Percentiles rank a stretch among this genome's conserved stretches.
Evolutionary conservation across 257 asterid genomes (phyloP).

Genomic region (Petunia axillaris): DNA sequence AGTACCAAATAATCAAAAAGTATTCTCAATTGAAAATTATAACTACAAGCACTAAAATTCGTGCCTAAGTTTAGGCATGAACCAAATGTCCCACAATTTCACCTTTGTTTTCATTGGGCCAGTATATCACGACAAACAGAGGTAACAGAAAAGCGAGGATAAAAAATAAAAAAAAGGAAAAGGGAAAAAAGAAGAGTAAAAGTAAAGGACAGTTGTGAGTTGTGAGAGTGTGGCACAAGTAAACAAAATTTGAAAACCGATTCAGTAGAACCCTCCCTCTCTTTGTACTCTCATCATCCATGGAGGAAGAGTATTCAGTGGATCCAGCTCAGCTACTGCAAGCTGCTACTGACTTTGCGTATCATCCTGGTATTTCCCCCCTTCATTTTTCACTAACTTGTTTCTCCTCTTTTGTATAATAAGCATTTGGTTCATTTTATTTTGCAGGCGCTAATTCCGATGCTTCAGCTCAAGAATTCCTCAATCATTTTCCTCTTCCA

Average conservation of each 20-base stretch:
- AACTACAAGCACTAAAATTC: too few relatives aligned
- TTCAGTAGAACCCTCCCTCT: background rate
- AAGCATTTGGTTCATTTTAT: conserved; percentile 17
- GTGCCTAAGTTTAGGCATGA: too few relatives aligned
- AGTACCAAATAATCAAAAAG: too few relatives aligned
- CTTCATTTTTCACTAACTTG: too few relatives aligned
- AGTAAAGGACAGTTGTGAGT: too few relatives aligned
- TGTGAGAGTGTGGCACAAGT: background rate
- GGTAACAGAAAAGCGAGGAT: background rate
- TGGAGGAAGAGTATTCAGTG: conserved; percentile 80
- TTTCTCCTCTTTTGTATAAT: background rate
- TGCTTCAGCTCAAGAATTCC: conserved; percentile 72
- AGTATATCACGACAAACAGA: background rate
- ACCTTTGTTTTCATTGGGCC: background rate
- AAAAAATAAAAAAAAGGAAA: too few relatives aligned
- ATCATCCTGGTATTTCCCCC: conserved; percentile 51
- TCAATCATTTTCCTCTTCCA: conserved; percentile 78
- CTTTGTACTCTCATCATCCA: conserved; percentile 22
- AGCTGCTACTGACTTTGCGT: conserved; percentile 76
- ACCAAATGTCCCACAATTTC: too few relatives aligned
- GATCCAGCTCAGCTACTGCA: conserved; percentile 72
- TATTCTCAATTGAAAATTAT: too few relatives aligned
- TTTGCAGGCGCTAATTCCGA: conserved; percentile 73
- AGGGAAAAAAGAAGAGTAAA: too few relatives aligned
- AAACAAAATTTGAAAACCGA: background rate